Conservation (phyloP, 2,329 filamentous ascomycete species). For the Alternaria sp. region DNA sequence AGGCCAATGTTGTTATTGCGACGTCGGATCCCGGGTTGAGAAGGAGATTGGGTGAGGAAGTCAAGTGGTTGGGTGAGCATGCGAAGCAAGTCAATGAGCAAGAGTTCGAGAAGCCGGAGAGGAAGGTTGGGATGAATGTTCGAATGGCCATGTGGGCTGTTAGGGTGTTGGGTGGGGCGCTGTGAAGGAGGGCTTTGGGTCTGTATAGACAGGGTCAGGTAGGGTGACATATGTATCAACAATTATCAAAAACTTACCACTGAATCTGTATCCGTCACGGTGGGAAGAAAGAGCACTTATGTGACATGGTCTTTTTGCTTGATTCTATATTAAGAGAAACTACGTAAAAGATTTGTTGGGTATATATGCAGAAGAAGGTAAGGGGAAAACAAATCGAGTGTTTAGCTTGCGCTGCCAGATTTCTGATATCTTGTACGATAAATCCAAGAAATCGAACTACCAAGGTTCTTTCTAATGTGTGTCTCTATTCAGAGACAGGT, state of each 20-base stretch:
- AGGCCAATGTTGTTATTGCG: slow-evolving; percentile 86
- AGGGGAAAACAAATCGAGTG: not conserved
- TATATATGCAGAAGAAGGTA: slow-evolving; percentile 9
- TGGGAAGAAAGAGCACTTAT: not conserved
- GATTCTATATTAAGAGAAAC: not conserved
- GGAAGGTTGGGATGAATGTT: slow-evolving; percentile 85
- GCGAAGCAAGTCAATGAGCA: slow-evolving; percentile 73
- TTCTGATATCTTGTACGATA: not conserved
- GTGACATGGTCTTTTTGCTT: not conserved
- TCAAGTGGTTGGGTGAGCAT: slow-evolving; percentile 79
- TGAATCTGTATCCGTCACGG: not conserved
- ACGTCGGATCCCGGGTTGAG: slow-evolving; percentile 79
- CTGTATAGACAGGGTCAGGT: not conserved
- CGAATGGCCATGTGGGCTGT: slow-evolving; percentile 95
- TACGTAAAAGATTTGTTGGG: not conserved
- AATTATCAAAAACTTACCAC: not conserved
- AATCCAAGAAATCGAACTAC: not conserved
- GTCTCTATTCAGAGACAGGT: not conserved
- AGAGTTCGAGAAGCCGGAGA: slow-evolving; percentile 81
- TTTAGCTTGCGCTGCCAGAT: slow-evolving; percentile 5
- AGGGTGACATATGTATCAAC: not conserved
- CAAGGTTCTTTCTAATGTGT: not conserved
- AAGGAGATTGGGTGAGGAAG: slow-evolving; percentile 77
- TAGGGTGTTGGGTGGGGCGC: slow-evolving; percentile 81
- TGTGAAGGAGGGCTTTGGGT: slow-evolving; percentile 58